Conservation (phyloP, 2,329 filamentous ascomycete species). For the Gnomoniopsis smithogilvyi region DNA sequence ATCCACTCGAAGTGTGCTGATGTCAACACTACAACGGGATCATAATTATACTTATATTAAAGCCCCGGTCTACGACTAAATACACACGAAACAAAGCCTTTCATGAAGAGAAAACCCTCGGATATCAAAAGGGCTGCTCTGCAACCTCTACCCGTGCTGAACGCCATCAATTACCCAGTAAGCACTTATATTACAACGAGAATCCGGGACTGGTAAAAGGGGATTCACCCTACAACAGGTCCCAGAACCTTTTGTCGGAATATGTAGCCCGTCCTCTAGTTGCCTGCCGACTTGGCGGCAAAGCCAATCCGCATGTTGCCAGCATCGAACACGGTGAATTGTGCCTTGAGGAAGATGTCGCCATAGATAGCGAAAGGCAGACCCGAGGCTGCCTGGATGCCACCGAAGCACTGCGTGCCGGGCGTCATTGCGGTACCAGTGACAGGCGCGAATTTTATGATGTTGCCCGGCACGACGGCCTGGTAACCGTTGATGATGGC, state of each 20-base stretch:
- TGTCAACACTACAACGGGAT: not conserved
- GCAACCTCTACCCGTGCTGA: not conserved
- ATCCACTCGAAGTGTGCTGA: too few relatives aligned
- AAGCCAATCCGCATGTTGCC: constrained; percentile 44
- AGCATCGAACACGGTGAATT: constrained; percentile 63
- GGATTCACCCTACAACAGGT: not conserved
- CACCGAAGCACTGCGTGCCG: constrained; percentile 57
- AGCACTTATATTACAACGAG: not conserved
- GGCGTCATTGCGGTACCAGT: constrained; percentile 50
- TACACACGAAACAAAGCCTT: not conserved
- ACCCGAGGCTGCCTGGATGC: constrained; percentile 57
- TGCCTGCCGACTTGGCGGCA: constrained; percentile 32
- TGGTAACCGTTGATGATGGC: constrained; percentile 46
- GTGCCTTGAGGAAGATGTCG: constrained; percentile 67
- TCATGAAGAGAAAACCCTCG: not conserved
- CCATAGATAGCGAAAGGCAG: constrained; percentile 64
- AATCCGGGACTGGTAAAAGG: not conserved
- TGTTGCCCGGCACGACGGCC: constrained; percentile 41
- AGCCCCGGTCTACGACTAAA: too few relatives aligned
- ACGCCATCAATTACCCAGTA: not conserved
- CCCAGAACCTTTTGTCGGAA: not conserved
- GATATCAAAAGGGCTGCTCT: not conserved
- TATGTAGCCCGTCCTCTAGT: not conserved
- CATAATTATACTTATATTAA: not conserved
- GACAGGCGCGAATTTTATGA: constrained; percentile 43